Evolutionary conservation across 345 rosid genomes (phyloP), one percentile per base, ranked within the genome.

Genomic region (Gossypium turneri): DNA sequence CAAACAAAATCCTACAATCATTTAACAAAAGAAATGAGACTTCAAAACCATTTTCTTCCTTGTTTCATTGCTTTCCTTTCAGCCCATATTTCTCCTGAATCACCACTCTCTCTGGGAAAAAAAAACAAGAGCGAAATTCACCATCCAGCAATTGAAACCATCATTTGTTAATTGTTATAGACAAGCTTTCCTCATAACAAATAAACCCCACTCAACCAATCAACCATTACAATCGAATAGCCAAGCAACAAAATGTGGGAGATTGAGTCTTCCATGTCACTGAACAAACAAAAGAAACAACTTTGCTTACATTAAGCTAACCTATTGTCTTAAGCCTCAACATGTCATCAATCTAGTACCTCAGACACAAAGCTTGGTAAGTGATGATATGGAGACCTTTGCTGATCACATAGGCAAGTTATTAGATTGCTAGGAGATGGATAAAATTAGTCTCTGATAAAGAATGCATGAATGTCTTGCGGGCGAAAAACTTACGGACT

Each of bases 1-100:
- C 58, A 48, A 65, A 67, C 38, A 22, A 69, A 29, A 29, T 51
- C 73, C n/a, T 69, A 51, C 24, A 27, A 29, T 51, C 60, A 47
- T 29, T 51, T 17, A 50, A 50, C 72, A 67, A 25, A 68, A 24
- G 22, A 68, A 50, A 68, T 3, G 13, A 68, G 22, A 25, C 20
- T 43, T 68, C 17, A 16, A 25, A 25, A 16, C 45, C 22, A 27
- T 17, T 69, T 2, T 27, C 57, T 51, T 47, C 60, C 58, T 41
- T 63, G 12, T 63, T 50, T 17, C 43, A 9, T 68, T 50, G 24
- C 43, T 67, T 48, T 48, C 9, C 43, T 8, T 68, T 48, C 8
- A 48, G 3, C 25, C 59, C 24, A 55, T n/a, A 7, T 9, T 27
- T 27, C 45, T 27, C 60, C 2, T 9, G 15, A 50, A 50, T 52